Percentiles rank a stretch among this genome's conserved stretches.
phyloP scores from a whole-genome alignment of 163 green algal genomes.

The Scenedesmus sp. region DNA sequence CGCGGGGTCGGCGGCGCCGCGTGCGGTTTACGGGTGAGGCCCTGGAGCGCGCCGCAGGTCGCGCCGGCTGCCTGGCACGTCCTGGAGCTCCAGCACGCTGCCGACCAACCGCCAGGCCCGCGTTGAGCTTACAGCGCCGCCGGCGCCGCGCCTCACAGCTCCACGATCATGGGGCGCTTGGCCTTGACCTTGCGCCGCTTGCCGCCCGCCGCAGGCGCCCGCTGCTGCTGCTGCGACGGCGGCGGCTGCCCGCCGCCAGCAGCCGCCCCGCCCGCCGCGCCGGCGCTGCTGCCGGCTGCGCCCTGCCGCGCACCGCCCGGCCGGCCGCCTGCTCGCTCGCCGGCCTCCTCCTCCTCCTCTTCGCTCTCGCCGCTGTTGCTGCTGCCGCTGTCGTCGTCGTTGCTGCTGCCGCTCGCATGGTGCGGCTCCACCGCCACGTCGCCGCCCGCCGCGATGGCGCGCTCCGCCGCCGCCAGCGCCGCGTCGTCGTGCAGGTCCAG shows the following conservation, averaged over 20 bases:
- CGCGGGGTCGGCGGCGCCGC: too few relatives aligned
- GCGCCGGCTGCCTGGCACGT: not conserved
- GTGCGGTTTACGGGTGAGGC: too few relatives aligned
- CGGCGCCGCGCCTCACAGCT: not conserved
- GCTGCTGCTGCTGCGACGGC: slow-evolving; percentile 20
- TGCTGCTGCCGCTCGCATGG: not conserved
- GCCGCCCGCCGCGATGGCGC: slow-evolving; percentile 32
- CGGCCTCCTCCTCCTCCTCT: not conserved
- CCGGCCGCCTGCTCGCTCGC: too few relatives aligned
- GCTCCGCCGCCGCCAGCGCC: slow-evolving; percentile 37
- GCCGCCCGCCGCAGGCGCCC: too few relatives aligned
- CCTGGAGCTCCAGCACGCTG: not conserved
- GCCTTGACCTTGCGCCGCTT: slow-evolving; percentile 19
- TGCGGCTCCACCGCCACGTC: slow-evolving; percentile 31
- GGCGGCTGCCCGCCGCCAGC: not conserved
- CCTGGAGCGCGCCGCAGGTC: too few relatives aligned
- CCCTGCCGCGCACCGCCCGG: too few relatives aligned
- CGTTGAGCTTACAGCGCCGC: not conserved
- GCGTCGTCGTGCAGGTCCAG: slow-evolving; percentile 28
- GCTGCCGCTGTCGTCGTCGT: slow-evolving; percentile 17
- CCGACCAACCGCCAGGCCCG: not conserved
- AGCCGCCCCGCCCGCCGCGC: not conserved
- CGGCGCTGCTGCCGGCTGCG: too few relatives aligned
- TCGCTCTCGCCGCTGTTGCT: too few relatives aligned
- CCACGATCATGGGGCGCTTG: slow-evolving; percentile 32